Evolutionary conservation across 257 asterid genomes (phyloP).

Genomic region (Avicennia marina): DNA sequence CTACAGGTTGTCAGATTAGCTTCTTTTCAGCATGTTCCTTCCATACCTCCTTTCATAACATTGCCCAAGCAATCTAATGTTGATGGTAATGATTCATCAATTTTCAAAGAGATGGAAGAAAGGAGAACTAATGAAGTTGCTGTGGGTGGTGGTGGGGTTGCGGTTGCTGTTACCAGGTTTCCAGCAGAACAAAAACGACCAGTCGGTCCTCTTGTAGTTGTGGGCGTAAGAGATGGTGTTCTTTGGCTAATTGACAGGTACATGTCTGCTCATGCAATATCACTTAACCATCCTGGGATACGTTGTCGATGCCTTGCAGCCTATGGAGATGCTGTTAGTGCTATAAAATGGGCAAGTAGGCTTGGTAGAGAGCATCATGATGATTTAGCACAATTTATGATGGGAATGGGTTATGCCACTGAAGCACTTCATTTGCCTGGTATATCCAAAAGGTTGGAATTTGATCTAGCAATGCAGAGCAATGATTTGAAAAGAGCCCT

Average conservation of each 20-base stretch:
- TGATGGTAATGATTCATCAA: slow-evolving; percentile 57
- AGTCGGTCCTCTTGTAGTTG: slow-evolving; percentile 86
- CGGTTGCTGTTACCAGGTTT: slow-evolving; percentile 93
- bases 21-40: slow-evolving; percentile 91
- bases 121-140: slow-evolving; percentile 82
- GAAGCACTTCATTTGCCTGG: slow-evolving; percentile 99
- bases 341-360: slow-evolving; percentile 98
- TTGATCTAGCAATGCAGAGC: slow-evolving; percentile 97
- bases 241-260: slow-evolving; percentile 92
- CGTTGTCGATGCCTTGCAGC: slow-evolving; percentile 99
- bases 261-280: slow-evolving; percentile 96
- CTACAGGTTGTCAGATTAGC: slow-evolving; percentile 93
- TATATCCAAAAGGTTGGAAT: slow-evolving; percentile 90
- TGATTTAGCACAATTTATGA: slow-evolving; percentile 96
- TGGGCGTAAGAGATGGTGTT: slow-evolving; percentile 94
- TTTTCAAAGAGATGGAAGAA: slow-evolving; percentile 63
- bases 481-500: slow-evolving; percentile 89
- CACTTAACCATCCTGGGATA: slow-evolving; percentile 96
- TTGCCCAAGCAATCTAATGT: slow-evolving; percentile 78
- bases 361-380: slow-evolving; percentile 98
- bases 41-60: slow-evolving; percentile 89
- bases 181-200: slow-evolving; percentile 97
- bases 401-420: slow-evolving; percentile 99
- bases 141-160: slow-evolving; percentile 96
- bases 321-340: slow-evolving; percentile 98